Evolutionary conservation across 345 rosid genomes (phyloP).

Genomic region (Raphanus sativus): DNA sequence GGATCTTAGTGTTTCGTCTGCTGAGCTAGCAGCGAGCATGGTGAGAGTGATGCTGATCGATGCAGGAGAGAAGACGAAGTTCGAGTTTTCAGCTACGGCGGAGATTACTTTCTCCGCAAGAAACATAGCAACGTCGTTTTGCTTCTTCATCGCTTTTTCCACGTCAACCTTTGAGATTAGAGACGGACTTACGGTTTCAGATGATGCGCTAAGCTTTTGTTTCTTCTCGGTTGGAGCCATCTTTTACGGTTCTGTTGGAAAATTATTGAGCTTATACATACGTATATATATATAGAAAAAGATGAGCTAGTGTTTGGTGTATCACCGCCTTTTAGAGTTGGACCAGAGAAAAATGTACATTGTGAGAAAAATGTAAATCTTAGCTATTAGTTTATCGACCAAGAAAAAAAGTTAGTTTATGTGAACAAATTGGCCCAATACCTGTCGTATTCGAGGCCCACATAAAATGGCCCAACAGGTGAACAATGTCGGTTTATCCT

Average conservation of each 20-base stretch:
- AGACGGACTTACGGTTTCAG: not conserved
- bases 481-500: not conserved
- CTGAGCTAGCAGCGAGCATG: not conserved
- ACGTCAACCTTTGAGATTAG: not conserved
- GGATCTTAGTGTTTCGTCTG: not conserved
- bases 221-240: slow-evolving; percentile 9
- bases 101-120: slow-evolving; percentile 21
- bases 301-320: not conserved
- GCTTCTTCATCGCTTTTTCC: slow-evolving; percentile 4
- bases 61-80: slow-evolving; percentile 22
- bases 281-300: not conserved
- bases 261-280: not conserved
- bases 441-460: not conserved
- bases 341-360: too few species aligned
- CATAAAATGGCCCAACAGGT: not conserved
- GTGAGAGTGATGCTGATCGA: slow-evolving; percentile 16
- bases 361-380: not conserved
- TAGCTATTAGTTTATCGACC: not conserved
- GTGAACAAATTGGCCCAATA: not conserved
- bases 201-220: slow-evolving; percentile 9
- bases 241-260: not conserved
- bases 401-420: not conserved
- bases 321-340: not conserved
- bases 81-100: not conserved
- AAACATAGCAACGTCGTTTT: slow-evolving; percentile 16